These are phyloP conservation scores for Mucor sp. DNA, from an alignment of 371 early-diverging fungal species.

Conservation along the genomic window DNA sequence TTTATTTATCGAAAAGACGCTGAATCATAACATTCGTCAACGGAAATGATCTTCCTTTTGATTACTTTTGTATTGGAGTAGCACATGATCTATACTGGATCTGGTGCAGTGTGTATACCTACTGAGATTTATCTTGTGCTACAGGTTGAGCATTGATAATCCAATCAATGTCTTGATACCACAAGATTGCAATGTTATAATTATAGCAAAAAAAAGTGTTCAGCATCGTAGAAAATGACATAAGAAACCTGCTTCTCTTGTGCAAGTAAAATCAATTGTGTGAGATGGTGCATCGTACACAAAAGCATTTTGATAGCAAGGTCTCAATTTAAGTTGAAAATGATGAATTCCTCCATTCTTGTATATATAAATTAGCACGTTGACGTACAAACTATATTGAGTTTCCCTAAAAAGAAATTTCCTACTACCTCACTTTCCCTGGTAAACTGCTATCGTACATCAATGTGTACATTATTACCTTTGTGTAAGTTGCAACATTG, in stretches of 20 bases:
- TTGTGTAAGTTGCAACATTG: not conserved
- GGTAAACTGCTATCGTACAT: not conserved
- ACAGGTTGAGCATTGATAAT: not conserved
- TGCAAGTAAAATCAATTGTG: not conserved
- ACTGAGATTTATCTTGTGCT: not conserved
- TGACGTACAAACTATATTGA: slow-evolving; percentile 6
- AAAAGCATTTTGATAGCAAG: not conserved
- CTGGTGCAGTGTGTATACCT: not conserved
- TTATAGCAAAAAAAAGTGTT: not conserved
- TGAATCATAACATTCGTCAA: not conserved
- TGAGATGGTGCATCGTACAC: not conserved
- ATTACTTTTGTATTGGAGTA: slow-evolving; percentile 3
- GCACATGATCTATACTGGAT: slow-evolving; percentile 2
- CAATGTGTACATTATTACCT: not conserved
- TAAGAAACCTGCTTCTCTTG: not conserved
- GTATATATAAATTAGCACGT: not conserved
- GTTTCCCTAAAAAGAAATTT: not conserved
- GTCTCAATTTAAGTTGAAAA: not conserved
- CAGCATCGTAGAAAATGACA: not conserved
- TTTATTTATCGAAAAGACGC: not conserved
- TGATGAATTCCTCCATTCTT: not conserved
- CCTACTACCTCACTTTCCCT: not conserved
- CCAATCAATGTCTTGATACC: not conserved
- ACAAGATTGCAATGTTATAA: not conserved
- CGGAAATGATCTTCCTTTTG: not conserved